Evolutionary conservation across 176 grass and related monocot genomes (phyloP).

Genomic region (Rhynchospora tenuis): DNA sequence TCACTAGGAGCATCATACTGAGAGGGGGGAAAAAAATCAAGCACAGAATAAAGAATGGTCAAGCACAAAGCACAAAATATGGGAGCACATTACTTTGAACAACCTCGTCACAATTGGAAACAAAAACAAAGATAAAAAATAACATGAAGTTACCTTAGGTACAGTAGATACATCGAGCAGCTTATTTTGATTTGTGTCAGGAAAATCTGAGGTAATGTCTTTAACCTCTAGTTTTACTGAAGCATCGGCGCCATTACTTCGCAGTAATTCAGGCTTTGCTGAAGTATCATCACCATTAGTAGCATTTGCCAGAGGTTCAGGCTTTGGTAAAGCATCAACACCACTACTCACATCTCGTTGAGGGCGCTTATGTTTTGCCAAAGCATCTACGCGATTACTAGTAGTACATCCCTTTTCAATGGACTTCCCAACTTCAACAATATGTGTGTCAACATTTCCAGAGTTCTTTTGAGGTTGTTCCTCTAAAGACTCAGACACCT

Average conservation of each 20-base stretch:
- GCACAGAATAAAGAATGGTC: neutral
- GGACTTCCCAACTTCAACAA: neutral
- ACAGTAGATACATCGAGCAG: neutral
- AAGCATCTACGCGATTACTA: neutral
- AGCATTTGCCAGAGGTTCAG: neutral
- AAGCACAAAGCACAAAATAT: neutral
- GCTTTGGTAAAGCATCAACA: neutral
- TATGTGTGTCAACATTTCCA: neutral
- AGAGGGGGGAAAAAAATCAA: neutral
- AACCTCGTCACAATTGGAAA: neutral
- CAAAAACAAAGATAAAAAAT: neutral
- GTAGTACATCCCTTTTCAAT: neutral
- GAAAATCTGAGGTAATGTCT: neutral
- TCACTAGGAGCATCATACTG: neutral
- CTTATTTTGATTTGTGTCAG: neutral
- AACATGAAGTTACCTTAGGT: neutral
- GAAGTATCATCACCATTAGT: neutral
- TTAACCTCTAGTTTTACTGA: neutral
- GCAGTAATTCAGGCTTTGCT: neutral
- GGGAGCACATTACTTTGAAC: neutral
- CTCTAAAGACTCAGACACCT: constrained; percentile 19
- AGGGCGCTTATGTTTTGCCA: neutral
- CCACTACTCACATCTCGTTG: neutral
- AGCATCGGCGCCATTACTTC: neutral
- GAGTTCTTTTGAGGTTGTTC: constrained; percentile 12